Conservation (phyloP, 257 asterid genomes). For the Nyctanthes arbortristis region DNA sequence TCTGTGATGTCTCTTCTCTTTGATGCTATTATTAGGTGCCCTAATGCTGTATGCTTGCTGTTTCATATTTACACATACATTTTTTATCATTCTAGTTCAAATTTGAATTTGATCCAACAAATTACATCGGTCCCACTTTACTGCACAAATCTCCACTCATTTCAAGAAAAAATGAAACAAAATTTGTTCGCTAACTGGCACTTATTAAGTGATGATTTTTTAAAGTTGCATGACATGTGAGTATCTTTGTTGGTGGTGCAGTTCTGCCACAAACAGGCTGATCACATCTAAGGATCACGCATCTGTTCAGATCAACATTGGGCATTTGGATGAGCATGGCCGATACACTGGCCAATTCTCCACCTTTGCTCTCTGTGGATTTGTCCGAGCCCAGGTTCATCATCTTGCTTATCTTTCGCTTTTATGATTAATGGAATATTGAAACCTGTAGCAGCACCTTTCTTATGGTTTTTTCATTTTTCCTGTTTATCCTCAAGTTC, state of each 20-base stretch:
- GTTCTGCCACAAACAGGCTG: constrained; percentile 38
- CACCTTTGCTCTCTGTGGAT: constrained; percentile 40
- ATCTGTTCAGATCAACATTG: constrained; percentile 34
- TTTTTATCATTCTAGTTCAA: too few relatives aligned
- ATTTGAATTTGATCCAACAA: too few relatives aligned
- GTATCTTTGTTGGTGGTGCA: constrained; percentile 8
- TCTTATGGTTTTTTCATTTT: not conserved
- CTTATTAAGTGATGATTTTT: too few relatives aligned
- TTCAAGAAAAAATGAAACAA: too few relatives aligned
- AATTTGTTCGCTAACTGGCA: too few relatives aligned
- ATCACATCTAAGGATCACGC: constrained; percentile 41
- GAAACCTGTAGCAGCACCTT: not conserved
- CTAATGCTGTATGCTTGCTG: not conserved
- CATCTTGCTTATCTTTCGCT: not conserved
- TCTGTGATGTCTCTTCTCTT: too few relatives aligned
- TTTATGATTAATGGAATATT: not conserved
- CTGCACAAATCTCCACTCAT: too few relatives aligned
- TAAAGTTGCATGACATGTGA: not conserved
- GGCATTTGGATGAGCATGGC: constrained; percentile 38
- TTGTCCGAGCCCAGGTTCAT: constrained; percentile 38
- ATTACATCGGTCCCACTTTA: too few relatives aligned
- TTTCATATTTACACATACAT: not conserved
- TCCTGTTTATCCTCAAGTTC: not conserved
- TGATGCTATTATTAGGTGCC: not conserved
- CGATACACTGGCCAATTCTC: constrained; percentile 32